Evolutionary conservation across 306 rosid genomes (phyloP), one percentile per base, ranked within the genome.

Genomic region (Ceratonia siliqua): DNA sequence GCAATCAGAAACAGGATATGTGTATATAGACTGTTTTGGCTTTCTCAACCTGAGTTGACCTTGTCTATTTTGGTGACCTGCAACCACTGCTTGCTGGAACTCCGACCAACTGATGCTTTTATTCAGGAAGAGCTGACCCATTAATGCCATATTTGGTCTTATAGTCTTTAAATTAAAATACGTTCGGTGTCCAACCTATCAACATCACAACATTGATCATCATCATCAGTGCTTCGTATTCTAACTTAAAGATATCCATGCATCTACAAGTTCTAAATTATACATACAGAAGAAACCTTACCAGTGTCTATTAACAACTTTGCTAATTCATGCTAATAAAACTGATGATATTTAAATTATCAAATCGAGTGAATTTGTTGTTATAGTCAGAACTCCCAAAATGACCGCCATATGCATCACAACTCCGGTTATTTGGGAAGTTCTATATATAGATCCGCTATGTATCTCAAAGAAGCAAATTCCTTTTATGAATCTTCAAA

Each of bases 1-100:
- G 89, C 99, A 95, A 77, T 95, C 96, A 32, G 98, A 98, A 76
- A 88, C 86, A 39, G 99, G 99, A 35, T 95, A 95, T 4, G 99
- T 92, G 73, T 95, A 95, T 43, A 95, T 84, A 41, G 99, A 95
- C 70, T 95, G 98, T 84, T 92, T 95, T 21, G 95, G 87, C 82
- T 85, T 95, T 78, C 97, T 90, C 39, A 89, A 70, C 84, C 98
- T 89, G 70, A 89, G 70, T 77, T 92, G 91, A 42, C 99, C 97
- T 83, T 89, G 96, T 85, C 99, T 90, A 75, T 65, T 90, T 77
- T 68, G 69, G 76, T 95, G 99, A 76, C 98, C 98, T 25, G 84
- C 89, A 42, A 87, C 75, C 62, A 89, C 89, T 46, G 91, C 56
- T 76, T 79, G 77, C 82, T 87, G 82, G 74, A 95, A 95, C 15